Percentiles rank a stretch among this genome's conserved stretches.
Evolutionary conservation across 202 grass and related monocot species (phyloP).

Genomic region (Carex arenaria): DNA sequence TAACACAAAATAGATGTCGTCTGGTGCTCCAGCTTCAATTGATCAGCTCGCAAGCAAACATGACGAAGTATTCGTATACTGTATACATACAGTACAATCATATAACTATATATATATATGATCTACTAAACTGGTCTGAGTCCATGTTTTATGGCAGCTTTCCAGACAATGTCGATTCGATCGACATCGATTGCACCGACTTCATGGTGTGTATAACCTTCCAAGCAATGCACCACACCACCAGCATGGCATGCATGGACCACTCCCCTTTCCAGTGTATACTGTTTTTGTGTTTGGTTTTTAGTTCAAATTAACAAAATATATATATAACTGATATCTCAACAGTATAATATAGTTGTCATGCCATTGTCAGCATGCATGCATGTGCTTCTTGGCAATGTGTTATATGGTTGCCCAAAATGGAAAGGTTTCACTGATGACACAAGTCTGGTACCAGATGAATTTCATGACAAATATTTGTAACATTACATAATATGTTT

Average conservation of each 20-base stretch:
- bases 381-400: not conserved
- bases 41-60: not conserved
- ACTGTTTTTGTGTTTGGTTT: slow-evolving; percentile 31
- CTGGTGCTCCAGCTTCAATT: not conserved
- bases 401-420: not conserved
- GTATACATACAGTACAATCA: not conserved
- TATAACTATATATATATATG: not conserved
- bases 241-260: slow-evolving; percentile 87
- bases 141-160: slow-evolving; percentile 67
- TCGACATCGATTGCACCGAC: slow-evolving; percentile 78
- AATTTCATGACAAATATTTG: not conserved
- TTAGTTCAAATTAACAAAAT: not conserved
- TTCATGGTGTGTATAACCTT: slow-evolving; percentile 70
- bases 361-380: slow-evolving; percentile 1
- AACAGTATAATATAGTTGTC: not conserved
- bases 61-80: slow-evolving; percentile 13
- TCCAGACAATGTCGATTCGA: slow-evolving; percentile 71
- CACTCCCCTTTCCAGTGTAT: slow-evolving; percentile 59
- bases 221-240: slow-evolving; percentile 62
- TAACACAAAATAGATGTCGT: not conserved
- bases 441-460: not conserved
- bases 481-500: not conserved
- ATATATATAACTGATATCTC: not conserved
- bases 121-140: slow-evolving; percentile 42
- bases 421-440: not conserved